Conservation (phyloP, 2,329 filamentous ascomycete genomes). For the Penicillium sp. region DNA sequence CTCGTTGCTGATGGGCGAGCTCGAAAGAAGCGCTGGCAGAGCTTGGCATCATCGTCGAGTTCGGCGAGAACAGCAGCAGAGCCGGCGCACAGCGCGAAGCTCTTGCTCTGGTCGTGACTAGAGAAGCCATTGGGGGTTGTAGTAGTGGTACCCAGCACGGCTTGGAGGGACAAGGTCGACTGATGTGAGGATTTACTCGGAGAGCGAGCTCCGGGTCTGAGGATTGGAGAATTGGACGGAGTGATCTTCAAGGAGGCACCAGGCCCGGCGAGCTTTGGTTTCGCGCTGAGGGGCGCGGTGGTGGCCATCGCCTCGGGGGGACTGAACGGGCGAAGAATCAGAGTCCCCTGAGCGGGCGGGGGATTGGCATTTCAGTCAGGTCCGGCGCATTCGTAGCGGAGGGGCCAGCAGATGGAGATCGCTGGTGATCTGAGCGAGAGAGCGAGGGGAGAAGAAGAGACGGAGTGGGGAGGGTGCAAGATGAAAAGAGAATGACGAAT, state of each 20-base stretch:
- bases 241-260: constrained; percentile 63
- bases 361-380: constrained; percentile 34
- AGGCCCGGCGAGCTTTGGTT: constrained; percentile 38
- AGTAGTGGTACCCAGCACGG: constrained; percentile 90
- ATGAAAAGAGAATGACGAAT: not conserved
- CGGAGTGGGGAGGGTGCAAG: not conserved
- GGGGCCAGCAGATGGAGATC: not conserved
- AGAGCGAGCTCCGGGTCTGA: constrained; percentile 64
- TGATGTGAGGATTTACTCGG: constrained; percentile 55
- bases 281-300: constrained; percentile 34
- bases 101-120: constrained; percentile 66
- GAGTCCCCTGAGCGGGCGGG: constrained; percentile 28
- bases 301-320: constrained; percentile 40
- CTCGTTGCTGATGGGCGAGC: constrained; percentile 74
- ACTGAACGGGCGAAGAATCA: constrained; percentile 27
- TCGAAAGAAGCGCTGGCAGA: constrained; percentile 84
- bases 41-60: constrained; percentile 64
- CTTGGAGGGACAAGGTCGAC: constrained; percentile 68
- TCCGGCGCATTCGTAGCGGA: constrained; percentile 30
- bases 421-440: not conserved
- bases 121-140: constrained; percentile 84
- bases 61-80: constrained; percentile 90
- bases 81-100: constrained; percentile 88
- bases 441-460: not conserved
- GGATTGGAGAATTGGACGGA: constrained; percentile 74